Percentiles rank a stretch among this genome's conserved stretches.
phyloP scores from a whole-genome alignment of 129 eudicot species.

The Kitagawia praeruptora region DNA sequence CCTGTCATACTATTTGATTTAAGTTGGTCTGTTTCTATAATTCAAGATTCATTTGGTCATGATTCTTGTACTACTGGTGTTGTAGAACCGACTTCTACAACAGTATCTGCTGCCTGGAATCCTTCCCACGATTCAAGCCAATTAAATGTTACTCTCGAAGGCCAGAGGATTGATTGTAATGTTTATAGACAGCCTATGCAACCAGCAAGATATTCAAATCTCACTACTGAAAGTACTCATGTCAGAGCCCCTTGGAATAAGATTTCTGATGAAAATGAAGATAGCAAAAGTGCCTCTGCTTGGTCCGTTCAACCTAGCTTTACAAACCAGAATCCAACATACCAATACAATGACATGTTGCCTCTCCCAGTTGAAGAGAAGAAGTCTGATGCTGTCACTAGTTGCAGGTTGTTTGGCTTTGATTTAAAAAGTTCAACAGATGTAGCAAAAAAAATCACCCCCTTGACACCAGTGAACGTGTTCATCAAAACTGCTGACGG shows the following conservation, averaged over 20 bases:
- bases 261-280: conserved; percentile 46
- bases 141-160: conserved; percentile 37
- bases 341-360: conserved; percentile 20
- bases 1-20: not conserved
- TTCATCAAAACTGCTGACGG: conserved; percentile 24
- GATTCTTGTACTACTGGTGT: not conserved
- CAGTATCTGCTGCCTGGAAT: conserved; percentile 40
- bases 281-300: conserved; percentile 35
- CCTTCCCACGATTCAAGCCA: conserved; percentile 38
- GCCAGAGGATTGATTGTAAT: conserved; percentile 26
- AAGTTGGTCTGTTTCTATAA: not conserved
- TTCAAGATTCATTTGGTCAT: not conserved
- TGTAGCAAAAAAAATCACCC: conserved; percentile 21
- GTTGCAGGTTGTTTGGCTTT: conserved; percentile 75
- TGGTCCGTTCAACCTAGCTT: conserved; percentile 46
- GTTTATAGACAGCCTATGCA: conserved; percentile 26
- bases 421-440: conserved; percentile 38
- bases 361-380: conserved; percentile 22
- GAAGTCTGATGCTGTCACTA: conserved; percentile 32
- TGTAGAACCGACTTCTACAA: conserved; percentile 41
- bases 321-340: conserved; percentile 29
- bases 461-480: conserved; percentile 20
- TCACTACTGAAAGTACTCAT: conserved; percentile 17
- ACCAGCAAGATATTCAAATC: conserved; percentile 22
- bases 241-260: conserved; percentile 31